Evolutionary conservation across 805 yeast genomes (phyloP).

Genomic region (Candida multigemmis): DNA sequence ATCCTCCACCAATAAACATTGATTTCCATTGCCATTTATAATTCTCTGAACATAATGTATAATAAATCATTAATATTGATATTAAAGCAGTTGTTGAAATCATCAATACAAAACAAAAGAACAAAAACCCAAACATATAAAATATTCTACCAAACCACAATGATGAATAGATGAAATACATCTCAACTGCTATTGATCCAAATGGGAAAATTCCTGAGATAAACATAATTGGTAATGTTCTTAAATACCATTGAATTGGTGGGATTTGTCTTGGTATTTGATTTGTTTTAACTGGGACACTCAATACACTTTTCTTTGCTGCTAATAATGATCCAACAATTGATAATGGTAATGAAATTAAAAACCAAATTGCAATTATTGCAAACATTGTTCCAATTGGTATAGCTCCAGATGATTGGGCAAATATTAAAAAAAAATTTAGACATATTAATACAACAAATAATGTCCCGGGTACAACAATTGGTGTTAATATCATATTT

Average conservation of each 20-base stretch:
- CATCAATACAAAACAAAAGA: conserved; percentile 81
- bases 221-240: conserved; percentile 55
- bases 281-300: conserved; percentile 81
- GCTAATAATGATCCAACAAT: conserved; percentile 76
- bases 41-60: conserved; percentile 81
- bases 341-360: conserved; percentile 78
- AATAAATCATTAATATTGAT: conserved; percentile 72
- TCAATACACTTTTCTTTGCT: conserved; percentile 46
- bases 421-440: conserved; percentile 75
- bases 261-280: conserved; percentile 97
- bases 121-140: conserved; percentile 96
- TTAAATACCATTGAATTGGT: conserved; percentile 75
- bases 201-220: conserved; percentile 90
- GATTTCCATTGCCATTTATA: conserved; percentile 98
- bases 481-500: conserved; percentile 76
- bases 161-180: conserved; percentile 85
- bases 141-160: conserved; percentile 90
- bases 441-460: conserved; percentile 57
- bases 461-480: conserved; percentile 73
- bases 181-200: conserved; percentile 89
- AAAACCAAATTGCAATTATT: conserved; percentile 75
- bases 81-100: conserved; percentile 72
- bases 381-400: conserved; percentile 87
- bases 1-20: conserved; percentile 79
- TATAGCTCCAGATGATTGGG: conserved; percentile 85